Base-by-base conservation (phyloP, 2,329 filamentous ascomycete species). In the Cytospora schulzeri region DNA sequence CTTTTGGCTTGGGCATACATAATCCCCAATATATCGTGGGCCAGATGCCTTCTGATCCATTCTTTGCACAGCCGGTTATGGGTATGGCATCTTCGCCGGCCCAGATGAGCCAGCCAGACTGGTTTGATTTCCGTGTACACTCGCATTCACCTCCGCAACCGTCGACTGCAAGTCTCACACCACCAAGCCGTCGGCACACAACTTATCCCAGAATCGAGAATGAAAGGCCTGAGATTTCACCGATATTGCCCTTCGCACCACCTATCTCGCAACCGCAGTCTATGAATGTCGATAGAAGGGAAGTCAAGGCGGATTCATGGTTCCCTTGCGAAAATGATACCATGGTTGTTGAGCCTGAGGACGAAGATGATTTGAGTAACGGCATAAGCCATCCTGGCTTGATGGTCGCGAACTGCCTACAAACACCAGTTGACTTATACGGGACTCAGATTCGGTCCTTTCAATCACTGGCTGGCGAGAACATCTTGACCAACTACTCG, bases 401-500 rank as follows among this genome's bases (percentile, higher is more conserved):
- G 5, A 71, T 79, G 56, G 75, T 79, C 1, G 74, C 76, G 5
- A 74, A 72, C 28, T 75, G 73, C n/a, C 65, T 78, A 33, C 72
- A 76, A 15, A 72, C 73, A 22, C 70, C 74, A 1, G 70, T 77
- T 52, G 79, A 81, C 63, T 71, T 78, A 29, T 77, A 80, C 63
- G 81, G 79, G 8, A 81, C 79, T 0, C 77, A 78, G 22, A 75
- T 83, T 53, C 77, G 82, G 64, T 79, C 80, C 6, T 86, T 85
- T 69, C 79, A 80, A 3, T 75, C 78, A 4, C 80, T 81, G 69
- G 79, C 78, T 0, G 75, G 80, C 19, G 80, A 80, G 41, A 77
- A 82, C 62, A 79, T 83, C 35, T 79, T 93, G 54, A 82, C 87
- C 17, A 87, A 84, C 2, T 93, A 93, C 70, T 81, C 83, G 50